These are phyloP conservation scores for Penicillium chermesinum DNA, from an alignment of 495 filamentous ascomycete species.

Conservation along the genomic window DNA sequence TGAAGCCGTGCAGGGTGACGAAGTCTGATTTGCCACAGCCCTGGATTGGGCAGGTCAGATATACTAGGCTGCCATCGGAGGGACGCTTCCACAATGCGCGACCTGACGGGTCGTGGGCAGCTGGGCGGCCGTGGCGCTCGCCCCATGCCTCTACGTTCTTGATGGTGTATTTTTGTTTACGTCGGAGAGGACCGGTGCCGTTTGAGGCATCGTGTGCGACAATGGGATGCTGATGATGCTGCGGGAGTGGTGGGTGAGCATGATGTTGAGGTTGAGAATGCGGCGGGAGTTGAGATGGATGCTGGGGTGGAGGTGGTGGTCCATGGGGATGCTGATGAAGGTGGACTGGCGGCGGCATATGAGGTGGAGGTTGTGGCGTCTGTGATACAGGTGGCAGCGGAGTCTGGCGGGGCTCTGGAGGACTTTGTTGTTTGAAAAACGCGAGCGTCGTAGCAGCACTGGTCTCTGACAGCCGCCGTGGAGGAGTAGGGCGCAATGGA, in stretches of 20 bases:
- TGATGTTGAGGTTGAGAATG: constrained; percentile 5
- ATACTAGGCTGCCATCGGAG: constrained; percentile 43
- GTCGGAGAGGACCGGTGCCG: constrained; percentile 32
- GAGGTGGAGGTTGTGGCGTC: constrained; percentile 13
- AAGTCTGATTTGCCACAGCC: constrained; percentile 45
- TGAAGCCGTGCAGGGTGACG: constrained; percentile 44
- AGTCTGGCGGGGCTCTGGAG: constrained; percentile 39
- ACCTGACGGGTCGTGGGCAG: constrained; percentile 42
- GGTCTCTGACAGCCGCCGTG: constrained; percentile 44
- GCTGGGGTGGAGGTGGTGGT: constrained; percentile 8
- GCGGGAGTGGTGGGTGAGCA: constrained; percentile 1
- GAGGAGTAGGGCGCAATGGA: constrained; percentile 39
- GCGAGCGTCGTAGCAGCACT: constrained; percentile 48
- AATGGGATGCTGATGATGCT: constrained; percentile 23
- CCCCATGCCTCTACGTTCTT: constrained; percentile 49
- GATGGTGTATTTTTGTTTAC: constrained; percentile 49
- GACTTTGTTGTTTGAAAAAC: constrained; percentile 48
- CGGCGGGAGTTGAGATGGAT: not conserved
- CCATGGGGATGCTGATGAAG: constrained; percentile 20
- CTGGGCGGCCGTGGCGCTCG: constrained; percentile 43
- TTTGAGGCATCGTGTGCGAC: constrained; percentile 27
- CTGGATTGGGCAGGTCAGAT: constrained; percentile 41
- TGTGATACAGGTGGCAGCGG: constrained; percentile 32
- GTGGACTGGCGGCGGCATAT: constrained; percentile 19
- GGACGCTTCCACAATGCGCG: constrained; percentile 44